Percentiles rank a stretch among this genome's conserved stretches.
phyloP scores from a whole-genome alignment of 768 basidiomycete species.

The Macrolepiota albuminosa region DNA sequence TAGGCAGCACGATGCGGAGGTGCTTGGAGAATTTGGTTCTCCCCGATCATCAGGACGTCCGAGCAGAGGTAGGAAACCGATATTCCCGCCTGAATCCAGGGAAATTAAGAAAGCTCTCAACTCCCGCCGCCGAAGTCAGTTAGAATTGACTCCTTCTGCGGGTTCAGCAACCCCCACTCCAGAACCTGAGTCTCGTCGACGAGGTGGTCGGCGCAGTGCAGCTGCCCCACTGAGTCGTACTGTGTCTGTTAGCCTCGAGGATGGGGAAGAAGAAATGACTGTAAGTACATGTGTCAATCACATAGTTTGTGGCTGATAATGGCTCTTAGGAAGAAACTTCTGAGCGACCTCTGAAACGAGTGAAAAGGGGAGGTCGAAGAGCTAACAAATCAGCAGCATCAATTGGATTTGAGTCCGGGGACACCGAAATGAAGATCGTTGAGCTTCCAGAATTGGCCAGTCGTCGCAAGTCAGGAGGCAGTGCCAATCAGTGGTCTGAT shows the following conservation, averaged over 20 bases:
- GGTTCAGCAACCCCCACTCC: slow-evolving; percentile 53
- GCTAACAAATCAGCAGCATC: slow-evolving; percentile 40
- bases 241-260: slow-evolving; percentile 14
- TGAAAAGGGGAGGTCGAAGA: slow-evolving; percentile 32
- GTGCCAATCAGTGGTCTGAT: slow-evolving; percentile 48
- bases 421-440: slow-evolving; percentile 25
- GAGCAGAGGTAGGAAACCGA: slow-evolving; percentile 38
- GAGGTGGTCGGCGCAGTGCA: slow-evolving; percentile 18
- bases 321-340: slow-evolving; percentile 20
- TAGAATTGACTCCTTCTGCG: slow-evolving; percentile 46
- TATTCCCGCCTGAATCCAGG: slow-evolving; percentile 16
- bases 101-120: slow-evolving; percentile 28
- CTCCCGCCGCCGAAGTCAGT: slow-evolving; percentile 38
- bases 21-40: slow-evolving; percentile 31
- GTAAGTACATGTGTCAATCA: slow-evolving; percentile 11
- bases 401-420: slow-evolving; percentile 30
- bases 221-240: slow-evolving; percentile 14
- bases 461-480: slow-evolving; percentile 19
- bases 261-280: slow-evolving; percentile 18
- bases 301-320: neutral
- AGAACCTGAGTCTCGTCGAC: slow-evolving; percentile 46
- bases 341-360: slow-evolving; percentile 34
- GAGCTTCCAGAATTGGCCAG: slow-evolving; percentile 17
- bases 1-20: slow-evolving; percentile 64
- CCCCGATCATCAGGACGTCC: slow-evolving; percentile 30